phyloP scores from a whole-genome alignment of 164 flowering plant genomes.

The Vitis riparia region DNA sequence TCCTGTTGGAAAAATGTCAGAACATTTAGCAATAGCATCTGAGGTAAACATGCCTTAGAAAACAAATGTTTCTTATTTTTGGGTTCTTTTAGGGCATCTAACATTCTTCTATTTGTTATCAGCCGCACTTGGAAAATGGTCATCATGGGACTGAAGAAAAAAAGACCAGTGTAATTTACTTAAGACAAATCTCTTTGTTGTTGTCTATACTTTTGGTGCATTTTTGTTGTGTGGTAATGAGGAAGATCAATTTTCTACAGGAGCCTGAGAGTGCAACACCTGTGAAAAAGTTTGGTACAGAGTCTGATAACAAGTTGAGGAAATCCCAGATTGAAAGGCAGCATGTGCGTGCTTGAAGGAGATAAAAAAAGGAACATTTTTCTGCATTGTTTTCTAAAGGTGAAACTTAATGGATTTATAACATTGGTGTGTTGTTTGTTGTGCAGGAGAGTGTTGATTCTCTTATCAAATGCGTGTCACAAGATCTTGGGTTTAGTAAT shows the following conservation, averaged over 20 bases:
- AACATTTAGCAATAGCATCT: slow-evolving; percentile 17
- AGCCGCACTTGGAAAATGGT: slow-evolving; percentile 44
- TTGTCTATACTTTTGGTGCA: not conserved
- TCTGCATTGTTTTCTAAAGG: not conserved
- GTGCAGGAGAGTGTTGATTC: slow-evolving; percentile 49
- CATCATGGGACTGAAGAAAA: slow-evolving; percentile 28
- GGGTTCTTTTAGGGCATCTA: not conserved
- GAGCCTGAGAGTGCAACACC: slow-evolving; percentile 24
- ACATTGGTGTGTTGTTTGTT: not conserved
- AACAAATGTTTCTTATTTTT: not conserved
- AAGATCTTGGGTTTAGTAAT: slow-evolving; percentile 51
- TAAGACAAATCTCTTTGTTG: not conserved
- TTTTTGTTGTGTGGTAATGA: slow-evolving; percentile 1
- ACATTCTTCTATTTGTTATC: not conserved
- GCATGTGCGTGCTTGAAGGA: slow-evolving; percentile 27
- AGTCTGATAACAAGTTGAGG: slow-evolving; percentile 23
- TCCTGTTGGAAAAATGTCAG: slow-evolving; percentile 26
- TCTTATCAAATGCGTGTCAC: slow-evolving; percentile 35
- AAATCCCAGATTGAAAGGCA: slow-evolving; percentile 38
- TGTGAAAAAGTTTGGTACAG: slow-evolving; percentile 25
- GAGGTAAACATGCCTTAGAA: slow-evolving; percentile 21
- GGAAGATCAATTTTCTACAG: slow-evolving; percentile 9
- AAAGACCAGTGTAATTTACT: not conserved
- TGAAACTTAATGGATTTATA: slow-evolving; percentile 1
- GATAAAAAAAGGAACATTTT: not conserved